Conservation (phyloP, 2,329 filamentous ascomycete species). For the Pestalotiopsis sp. region DNA sequence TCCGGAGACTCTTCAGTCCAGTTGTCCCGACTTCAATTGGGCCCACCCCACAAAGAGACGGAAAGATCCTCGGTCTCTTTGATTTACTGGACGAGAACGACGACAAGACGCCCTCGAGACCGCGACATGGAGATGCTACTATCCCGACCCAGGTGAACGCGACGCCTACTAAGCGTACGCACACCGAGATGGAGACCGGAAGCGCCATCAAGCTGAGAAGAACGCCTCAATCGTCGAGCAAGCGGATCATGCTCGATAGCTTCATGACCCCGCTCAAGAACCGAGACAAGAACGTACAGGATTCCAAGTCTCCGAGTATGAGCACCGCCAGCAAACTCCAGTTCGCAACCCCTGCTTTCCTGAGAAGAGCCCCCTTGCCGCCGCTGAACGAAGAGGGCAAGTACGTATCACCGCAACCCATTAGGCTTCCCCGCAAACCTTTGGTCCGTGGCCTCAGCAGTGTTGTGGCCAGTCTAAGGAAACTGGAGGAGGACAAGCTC, state of each 20-base stretch:
- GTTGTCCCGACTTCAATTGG: constrained; percentile 65
- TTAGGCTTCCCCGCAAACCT: constrained; percentile 59
- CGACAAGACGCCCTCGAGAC: constrained; percentile 52
- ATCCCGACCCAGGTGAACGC: constrained; percentile 32
- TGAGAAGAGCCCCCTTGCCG: constrained; percentile 56
- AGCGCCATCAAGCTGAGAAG: constrained; percentile 38
- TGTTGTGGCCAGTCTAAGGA: constrained; percentile 71
- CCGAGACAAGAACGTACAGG: constrained; percentile 38
- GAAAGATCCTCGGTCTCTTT: constrained; percentile 76
- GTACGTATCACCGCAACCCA: constrained; percentile 49
- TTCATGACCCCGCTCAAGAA: constrained; percentile 68
- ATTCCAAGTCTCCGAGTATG: constrained; percentile 48
- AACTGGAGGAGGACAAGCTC: constrained; percentile 68
- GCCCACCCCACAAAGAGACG: constrained; percentile 80
- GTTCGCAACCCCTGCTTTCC: constrained; percentile 73
- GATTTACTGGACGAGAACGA: constrained; percentile 63
- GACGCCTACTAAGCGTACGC: constrained; percentile 50
- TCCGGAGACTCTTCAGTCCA: constrained; percentile 63
- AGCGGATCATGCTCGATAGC: constrained; percentile 61
- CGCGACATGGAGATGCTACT: constrained; percentile 39
- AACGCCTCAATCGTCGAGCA: constrained; percentile 60
- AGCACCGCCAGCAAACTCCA: constrained; percentile 56
- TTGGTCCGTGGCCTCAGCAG: constrained; percentile 73
- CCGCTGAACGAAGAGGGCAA: constrained; percentile 59
- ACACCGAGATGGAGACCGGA: constrained; percentile 28